Evolutionary conservation across 768 basidiomycete species (phyloP), one percentile per base, ranked within the genome.

Genomic region (Hypholoma sublateritium): DNA sequence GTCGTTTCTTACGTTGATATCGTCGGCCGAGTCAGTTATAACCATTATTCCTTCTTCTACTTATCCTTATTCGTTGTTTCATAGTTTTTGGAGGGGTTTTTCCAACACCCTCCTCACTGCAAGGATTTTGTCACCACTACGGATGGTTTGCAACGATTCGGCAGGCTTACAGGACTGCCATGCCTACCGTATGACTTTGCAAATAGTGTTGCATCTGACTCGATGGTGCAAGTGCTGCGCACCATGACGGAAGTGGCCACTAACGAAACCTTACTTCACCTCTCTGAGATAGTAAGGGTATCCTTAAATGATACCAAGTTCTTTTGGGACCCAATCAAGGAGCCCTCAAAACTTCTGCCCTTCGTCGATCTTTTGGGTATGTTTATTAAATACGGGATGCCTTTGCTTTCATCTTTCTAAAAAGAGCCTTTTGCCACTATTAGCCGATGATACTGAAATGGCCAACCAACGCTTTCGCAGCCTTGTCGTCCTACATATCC

Each of bases 51-150:
- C 22, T 57, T 56, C 19, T 43, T 34, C 13, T 50, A 25, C 45
- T 5, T 41, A 1, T 55, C 41, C 51, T 21, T 59, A 50, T 55
- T 43, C 50, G 44, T 44, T 34, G n/a, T 58, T 50, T 32, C 28
- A 32, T 32, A 95, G 93, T 95, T 97, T 71, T 80, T 95, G 53
- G 93, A 95, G 70, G 95, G 97, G 5, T 80, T 98, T 41, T 95
- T 98, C 76, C 94, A 95, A 65, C 95, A 96, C 67, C 80, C 86
- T 1, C 84, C 86, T 21, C 92, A 98, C 70, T 91, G 91, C 77
- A 86, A 86, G 61, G 96, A 98, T 63, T 98, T 98, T 69, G 84
- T 97, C 58, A 74, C 80, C 46, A 78, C 81, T 58, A 79, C 87
- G 4, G 83, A 95, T 64, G 85, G 92, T 47, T 79, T 98, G 39